Evolutionary conservation across 1,284 basidiomycete species (phyloP).

Genomic region (Fomes fomentarius): DNA sequence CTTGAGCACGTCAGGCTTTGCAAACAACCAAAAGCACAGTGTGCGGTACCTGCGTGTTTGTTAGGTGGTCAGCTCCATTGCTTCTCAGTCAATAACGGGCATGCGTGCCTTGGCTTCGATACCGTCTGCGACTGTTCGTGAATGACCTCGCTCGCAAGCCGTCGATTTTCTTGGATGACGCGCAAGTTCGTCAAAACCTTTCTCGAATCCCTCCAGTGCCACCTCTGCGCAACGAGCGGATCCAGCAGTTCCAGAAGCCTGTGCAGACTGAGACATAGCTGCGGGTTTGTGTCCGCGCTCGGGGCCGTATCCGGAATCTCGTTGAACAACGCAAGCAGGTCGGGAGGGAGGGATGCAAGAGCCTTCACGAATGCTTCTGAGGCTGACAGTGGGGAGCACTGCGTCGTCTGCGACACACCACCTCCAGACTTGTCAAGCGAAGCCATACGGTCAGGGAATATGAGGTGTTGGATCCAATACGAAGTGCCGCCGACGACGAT

Average conservation of each 20-base stretch:
- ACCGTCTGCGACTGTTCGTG: slow-evolving; percentile 57
- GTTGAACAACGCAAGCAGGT: slow-evolving; percentile 54
- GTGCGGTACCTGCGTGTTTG: slow-evolving; percentile 69
- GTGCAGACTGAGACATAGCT: slow-evolving; percentile 65
- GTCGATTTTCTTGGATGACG: slow-evolving; percentile 78
- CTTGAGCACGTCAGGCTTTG: slow-evolving; percentile 67
- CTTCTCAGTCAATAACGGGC: neutral
- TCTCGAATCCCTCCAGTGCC: slow-evolving; percentile 95
- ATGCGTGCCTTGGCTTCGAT: slow-evolving; percentile 50
- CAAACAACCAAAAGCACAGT: slow-evolving; percentile 92
- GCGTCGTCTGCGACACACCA: neutral
- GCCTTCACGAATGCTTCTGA: slow-evolving; percentile 35
- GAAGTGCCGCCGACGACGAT: slow-evolving; percentile 95
- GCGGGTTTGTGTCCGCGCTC: slow-evolving; percentile 53
- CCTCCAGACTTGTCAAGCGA: slow-evolving; percentile 30
- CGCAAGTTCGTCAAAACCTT: slow-evolving; percentile 86
- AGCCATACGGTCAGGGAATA: slow-evolving; percentile 75
- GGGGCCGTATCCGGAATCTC: slow-evolving; percentile 57
- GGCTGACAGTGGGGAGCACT: no score
- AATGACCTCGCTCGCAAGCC: slow-evolving; percentile 71
- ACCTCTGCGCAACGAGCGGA: slow-evolving; percentile 75
- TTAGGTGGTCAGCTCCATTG: neutral
- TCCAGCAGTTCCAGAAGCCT: slow-evolving; percentile 75
- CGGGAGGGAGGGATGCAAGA: slow-evolving; percentile 47
- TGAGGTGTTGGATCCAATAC: slow-evolving; percentile 96